Evolutionary conservation across 1,284 basidiomycete genomes (phyloP), one percentile per base, ranked within the genome.

Genomic region (Ceratobasidium sp.): DNA sequence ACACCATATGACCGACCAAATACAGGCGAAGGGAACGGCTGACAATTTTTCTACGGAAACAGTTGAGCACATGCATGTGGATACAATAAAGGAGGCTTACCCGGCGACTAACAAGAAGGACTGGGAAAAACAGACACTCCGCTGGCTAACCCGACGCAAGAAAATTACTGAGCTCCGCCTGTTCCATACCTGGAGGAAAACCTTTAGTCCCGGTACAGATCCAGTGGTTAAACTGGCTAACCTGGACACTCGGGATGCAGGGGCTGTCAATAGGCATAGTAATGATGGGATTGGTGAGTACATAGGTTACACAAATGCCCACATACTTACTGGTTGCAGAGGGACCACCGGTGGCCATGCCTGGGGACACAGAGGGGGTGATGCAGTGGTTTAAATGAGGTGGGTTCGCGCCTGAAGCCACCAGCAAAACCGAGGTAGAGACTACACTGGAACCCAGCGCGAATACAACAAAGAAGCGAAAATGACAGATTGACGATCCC

Each of bases 1-100:
- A 2, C 43, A 24, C 1, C 62, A 64, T 34, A 22, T 64, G 8
- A 3, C 27, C 22, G 62, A 64, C 24, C 62, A 64, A 19, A 34
- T 64, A 2, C 43, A 19, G 5, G 62, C 62, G 2, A 64, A 64
- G 29, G 62, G 62, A 4, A 49, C 62, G 2, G 46, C 62, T 16
- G 43, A 64, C 29, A 64, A 64, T 27, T 64, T 29, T 34, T 49
- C 62, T 13, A 64, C 43, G 11, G 62, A 64, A 19, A 34, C 31
- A 1, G 29, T 64, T 24, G 46, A 64, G 29, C 62, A 64, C 24
- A 14, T 64, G 27, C 62, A 64, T 19, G 49, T 64, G 7, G 62
- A 64, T 43, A 64, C 62, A 1, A 24, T 64, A 24, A 64, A 64
- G 46, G 62, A 64, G 41, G 24, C 62, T 22, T 64, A 27, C 29